phyloP scores from a whole-genome alignment of 2,329 filamentous ascomycete species.

The Penicillium sp. region DNA sequence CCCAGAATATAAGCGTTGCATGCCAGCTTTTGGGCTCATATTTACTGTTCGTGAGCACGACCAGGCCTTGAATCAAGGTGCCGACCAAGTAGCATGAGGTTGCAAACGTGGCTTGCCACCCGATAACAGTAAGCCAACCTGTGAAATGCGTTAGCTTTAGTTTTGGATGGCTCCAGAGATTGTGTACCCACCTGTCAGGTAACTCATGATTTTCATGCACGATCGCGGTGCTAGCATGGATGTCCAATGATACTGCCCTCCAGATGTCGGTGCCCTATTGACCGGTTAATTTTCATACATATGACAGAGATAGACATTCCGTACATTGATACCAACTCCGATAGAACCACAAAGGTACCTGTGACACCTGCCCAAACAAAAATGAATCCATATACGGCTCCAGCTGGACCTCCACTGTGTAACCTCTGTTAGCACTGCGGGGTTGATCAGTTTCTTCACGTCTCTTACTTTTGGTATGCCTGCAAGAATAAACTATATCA shows the following conservation, averaged over 20 bases:
- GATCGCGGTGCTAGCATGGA: conserved; percentile 40
- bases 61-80: conserved; percentile 37
- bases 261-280: conserved; percentile 33
- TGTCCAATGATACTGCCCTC: conserved; percentile 44
- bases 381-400: conserved; percentile 35
- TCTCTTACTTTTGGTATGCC: conserved; percentile 22
- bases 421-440: conserved; percentile 2
- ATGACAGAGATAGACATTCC: neutral
- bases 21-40: conserved; percentile 49
- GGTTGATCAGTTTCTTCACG: neutral
- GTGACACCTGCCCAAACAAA: conserved; percentile 34
- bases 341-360: conserved; percentile 27
- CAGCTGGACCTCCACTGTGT: conserved; percentile 34
- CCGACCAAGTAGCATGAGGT: conserved; percentile 33
- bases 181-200: conserved; percentile 29
- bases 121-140: conserved; percentile 44
- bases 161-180: neutral
- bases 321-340: conserved; percentile 37
- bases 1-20: conserved; percentile 49
- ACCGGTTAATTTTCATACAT: neutral
- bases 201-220: conserved; percentile 40
- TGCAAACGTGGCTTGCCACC: conserved; percentile 47
- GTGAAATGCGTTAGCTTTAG: neutral
- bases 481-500: conserved; percentile 17
- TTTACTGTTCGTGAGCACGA: conserved; percentile 36